These are phyloP conservation scores for Syncephalastrum contaminatum DNA, from an alignment of 371 early-diverging fungal species.

Conservation along the genomic window DNA sequence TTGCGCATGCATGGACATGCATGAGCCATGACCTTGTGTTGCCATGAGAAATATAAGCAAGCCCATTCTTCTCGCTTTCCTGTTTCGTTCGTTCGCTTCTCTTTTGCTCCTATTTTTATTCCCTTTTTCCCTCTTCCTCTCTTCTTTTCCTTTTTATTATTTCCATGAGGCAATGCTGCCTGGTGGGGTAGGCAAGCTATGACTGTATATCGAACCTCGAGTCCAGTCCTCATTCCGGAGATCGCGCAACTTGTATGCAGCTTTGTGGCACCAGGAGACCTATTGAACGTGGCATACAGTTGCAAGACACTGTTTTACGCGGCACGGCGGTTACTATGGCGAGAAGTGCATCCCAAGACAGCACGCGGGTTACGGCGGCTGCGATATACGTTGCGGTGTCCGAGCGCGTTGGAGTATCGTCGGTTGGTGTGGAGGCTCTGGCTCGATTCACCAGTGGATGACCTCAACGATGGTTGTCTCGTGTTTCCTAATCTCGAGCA, in stretches of 20 bases:
- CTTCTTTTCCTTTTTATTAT: too few species aligned
- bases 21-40: too few species aligned
- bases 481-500: slow-evolving; percentile 33
- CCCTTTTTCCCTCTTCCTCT: too few species aligned
- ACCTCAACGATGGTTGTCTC: slow-evolving; percentile 22
- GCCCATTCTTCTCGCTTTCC: too few species aligned
- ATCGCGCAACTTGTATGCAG: slow-evolving; percentile 35
- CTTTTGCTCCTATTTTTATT: too few species aligned
- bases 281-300: slow-evolving; percentile 33
- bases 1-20: too few species aligned
- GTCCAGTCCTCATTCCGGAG: slow-evolving; percentile 41
- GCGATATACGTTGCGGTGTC: slow-evolving; percentile 36
- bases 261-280: slow-evolving; percentile 31
- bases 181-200: too few species aligned
- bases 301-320: slow-evolving; percentile 30
- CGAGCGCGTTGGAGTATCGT: slow-evolving; percentile 13
- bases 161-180: too few species aligned
- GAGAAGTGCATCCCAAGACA: slow-evolving; percentile 33
- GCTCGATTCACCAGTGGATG: neutral
- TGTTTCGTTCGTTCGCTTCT: too few species aligned
- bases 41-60: too few species aligned
- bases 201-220: too few species aligned
- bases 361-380: slow-evolving; percentile 32
- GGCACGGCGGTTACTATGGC: slow-evolving; percentile 36
- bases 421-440: slow-evolving; percentile 12